Evolutionary conservation across 805 yeast genomes (phyloP).

Genomic region (Sporopachydermia lactativora): DNA sequence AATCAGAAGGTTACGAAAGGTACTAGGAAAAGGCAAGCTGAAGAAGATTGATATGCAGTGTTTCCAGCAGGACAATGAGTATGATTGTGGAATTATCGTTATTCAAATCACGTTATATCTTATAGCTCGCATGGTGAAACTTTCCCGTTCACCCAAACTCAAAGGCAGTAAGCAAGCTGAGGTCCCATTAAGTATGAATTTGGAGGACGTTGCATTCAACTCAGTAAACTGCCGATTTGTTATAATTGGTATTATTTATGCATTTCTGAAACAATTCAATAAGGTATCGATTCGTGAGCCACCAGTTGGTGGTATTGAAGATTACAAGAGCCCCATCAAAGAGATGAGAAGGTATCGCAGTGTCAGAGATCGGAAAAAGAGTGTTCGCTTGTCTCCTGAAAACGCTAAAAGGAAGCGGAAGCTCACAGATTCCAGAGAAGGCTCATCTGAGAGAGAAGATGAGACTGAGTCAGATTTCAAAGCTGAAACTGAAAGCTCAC

Average conservation of each 20-base stretch:
- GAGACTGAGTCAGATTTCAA: too few relatives aligned
- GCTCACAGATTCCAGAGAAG: background rate
- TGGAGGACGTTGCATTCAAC: background rate
- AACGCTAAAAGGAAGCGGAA: background rate
- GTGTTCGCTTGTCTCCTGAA: too few relatives aligned
- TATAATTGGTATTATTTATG: background rate
- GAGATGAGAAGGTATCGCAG: background rate
- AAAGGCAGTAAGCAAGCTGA: background rate
- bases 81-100: background rate
- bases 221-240: constrained; percentile 1
- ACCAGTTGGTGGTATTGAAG: background rate
- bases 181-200: background rate
- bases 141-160: too few relatives aligned
- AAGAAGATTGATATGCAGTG: background rate
- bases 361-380: background rate
- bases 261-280: background rate
- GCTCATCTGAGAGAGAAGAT: background rate
- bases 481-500: too few relatives aligned
- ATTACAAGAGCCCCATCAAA: background rate
- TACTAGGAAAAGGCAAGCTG: background rate
- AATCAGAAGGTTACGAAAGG: background rate
- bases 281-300: background rate
- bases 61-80: constrained; percentile 1
- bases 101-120: background rate
- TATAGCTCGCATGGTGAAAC: background rate